Evolutionary conservation across 257 asterid species (phyloP).

Genomic region (Ilex aquifolium): DNA sequence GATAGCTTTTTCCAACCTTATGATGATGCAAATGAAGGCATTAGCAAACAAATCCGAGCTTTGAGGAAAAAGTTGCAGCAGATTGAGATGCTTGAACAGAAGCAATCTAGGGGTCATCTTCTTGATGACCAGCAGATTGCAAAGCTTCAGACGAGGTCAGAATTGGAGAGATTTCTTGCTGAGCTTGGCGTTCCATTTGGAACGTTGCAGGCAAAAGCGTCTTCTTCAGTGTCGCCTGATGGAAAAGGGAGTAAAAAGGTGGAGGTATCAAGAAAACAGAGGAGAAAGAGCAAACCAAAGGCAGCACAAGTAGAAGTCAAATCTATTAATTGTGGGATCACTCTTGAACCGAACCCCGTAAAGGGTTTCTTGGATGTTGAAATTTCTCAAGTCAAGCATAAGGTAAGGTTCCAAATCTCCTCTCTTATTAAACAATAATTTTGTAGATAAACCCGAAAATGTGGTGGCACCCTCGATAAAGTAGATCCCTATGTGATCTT

Average conservation of each 20-base stretch:
- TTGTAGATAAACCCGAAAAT: background rate
- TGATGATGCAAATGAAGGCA: constrained; percentile 42
- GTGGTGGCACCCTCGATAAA: no score
- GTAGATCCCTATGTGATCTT: no score
- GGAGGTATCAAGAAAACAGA: constrained; percentile 46
- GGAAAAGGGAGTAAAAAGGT: constrained; percentile 52
- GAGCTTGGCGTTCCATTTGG: constrained; percentile 77
- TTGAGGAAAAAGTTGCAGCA: constrained; percentile 93
- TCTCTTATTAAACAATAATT: background rate
- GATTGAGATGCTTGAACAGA: constrained; percentile 90
- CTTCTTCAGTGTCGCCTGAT: constrained; percentile 40
- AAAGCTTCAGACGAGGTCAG: constrained; percentile 60
- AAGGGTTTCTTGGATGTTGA: constrained; percentile 38
- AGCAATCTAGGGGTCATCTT: constrained; percentile 53
- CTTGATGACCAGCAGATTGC: constrained; percentile 89
- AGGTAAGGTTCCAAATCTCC: constrained; percentile 31
- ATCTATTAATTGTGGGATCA: constrained; percentile 26
- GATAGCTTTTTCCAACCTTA: constrained; percentile 61
- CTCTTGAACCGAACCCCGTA: constrained; percentile 25
- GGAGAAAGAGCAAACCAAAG: constrained; percentile 63
- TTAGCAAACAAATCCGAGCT: constrained; percentile 66
- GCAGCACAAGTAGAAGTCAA: constrained; percentile 37
- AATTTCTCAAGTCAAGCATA: constrained; percentile 28
- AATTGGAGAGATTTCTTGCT: constrained; percentile 61
- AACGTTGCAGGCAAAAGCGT: constrained; percentile 29